A percentile compares a stretch with the other conserved stretches of the same genome.
Evolutionary conservation across 331 rosid genomes (phyloP).

Genomic region (Quercus tomentella): DNA sequence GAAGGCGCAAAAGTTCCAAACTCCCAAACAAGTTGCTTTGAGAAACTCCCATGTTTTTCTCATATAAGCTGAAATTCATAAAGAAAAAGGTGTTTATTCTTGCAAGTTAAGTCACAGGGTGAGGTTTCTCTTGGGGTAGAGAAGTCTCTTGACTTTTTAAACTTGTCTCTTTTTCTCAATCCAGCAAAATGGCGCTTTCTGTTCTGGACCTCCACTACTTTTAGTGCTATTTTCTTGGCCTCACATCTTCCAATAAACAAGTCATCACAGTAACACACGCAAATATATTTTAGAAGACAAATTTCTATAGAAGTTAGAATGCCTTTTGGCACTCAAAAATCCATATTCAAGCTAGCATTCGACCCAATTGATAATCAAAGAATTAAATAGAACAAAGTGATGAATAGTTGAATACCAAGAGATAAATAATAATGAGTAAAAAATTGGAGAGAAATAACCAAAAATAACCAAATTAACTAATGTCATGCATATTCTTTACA

Average conservation of each 20-base stretch:
- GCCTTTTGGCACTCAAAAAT: not conserved
- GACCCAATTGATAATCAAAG: not conserved
- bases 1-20: not conserved
- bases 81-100: not conserved
- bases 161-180: not conserved
- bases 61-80: not conserved
- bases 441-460: not conserved
- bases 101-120: not conserved
- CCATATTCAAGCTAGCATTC: not conserved
- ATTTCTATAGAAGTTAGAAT: not conserved
- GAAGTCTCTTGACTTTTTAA: slow-evolving; percentile 3
- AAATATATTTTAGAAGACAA: not conserved
- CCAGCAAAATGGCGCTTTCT: not conserved
- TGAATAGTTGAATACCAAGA: not conserved
- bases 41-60: not conserved
- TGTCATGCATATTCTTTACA: not conserved
- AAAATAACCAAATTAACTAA: not conserved
- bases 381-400: not conserved
- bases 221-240: not conserved
- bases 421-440: not conserved
- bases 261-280: not conserved
- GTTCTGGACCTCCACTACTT: slow-evolving; percentile 14
- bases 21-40: not conserved
- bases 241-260: not conserved
- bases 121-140: not conserved